Evolutionary conservation across 805 yeast genomes (phyloP).

Genomic region (Candida andamanensis): DNA sequence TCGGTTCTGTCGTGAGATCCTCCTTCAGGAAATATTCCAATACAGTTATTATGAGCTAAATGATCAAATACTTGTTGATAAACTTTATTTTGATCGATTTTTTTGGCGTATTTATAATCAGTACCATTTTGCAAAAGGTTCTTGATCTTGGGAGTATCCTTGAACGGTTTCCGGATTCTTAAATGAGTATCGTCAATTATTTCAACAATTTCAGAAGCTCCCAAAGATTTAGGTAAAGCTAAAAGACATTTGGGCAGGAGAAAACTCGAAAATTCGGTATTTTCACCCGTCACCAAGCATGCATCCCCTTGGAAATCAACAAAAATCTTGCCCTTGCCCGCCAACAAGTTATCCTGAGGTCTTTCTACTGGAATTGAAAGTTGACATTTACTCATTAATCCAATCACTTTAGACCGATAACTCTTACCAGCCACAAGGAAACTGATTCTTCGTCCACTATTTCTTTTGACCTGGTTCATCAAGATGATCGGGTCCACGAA

Average conservation of each 20-base stretch:
- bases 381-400: conserved; percentile 69
- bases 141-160: conserved; percentile 40
- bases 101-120: conserved; percentile 66
- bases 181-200: conserved; percentile 71
- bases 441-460: conserved; percentile 63
- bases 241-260: conserved; percentile 63
- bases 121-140: conserved; percentile 48
- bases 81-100: conserved; percentile 80
- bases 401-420: conserved; percentile 60
- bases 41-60: conserved; percentile 69
- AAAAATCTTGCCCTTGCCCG: conserved; percentile 62
- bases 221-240: conserved; percentile 73
- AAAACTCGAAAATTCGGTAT: conserved; percentile 60
- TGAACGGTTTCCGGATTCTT: conserved; percentile 64
- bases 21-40: conserved; percentile 97
- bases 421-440: conserved; percentile 85
- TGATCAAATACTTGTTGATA: conserved; percentile 83
- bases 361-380: conserved; percentile 87
- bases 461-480: conserved; percentile 71
- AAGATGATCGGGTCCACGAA: conserved; percentile 79
- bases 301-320: conserved; percentile 51
- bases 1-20: conserved; percentile 96
- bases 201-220: conserved; percentile 65
- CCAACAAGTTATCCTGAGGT: conserved; percentile 77
- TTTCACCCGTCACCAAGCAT: conserved; percentile 53